Conservation (phyloP, 2,329 filamentous ascomycete genomes). For the Cladobotryum protrusum region DNA sequence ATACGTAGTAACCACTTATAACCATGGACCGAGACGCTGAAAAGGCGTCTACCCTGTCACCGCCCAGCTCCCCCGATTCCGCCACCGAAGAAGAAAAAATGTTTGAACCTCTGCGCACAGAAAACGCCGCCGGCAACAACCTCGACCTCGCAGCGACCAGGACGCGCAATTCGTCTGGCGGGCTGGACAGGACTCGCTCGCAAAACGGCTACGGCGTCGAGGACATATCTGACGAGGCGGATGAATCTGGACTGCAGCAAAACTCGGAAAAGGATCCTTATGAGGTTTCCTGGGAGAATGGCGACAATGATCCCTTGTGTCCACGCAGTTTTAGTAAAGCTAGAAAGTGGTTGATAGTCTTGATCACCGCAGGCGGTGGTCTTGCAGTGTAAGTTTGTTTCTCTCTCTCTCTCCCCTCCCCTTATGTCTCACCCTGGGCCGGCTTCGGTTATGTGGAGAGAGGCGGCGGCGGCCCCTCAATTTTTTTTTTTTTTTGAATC, state of each 20-base stretch:
- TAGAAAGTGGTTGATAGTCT: slow-evolving; percentile 75
- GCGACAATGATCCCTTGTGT: slow-evolving; percentile 64
- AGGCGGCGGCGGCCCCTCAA: too few species aligned
- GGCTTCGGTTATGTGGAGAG: too few species aligned
- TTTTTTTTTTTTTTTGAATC: too few species aligned
- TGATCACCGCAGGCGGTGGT: slow-evolving; percentile 66
- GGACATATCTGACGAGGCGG: slow-evolving; percentile 19
- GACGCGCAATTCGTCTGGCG: neutral
- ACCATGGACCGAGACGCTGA: slow-evolving; percentile 5
- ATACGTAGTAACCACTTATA: too few species aligned
- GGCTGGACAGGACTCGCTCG: slow-evolving; percentile 23
- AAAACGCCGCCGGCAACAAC: neutral
- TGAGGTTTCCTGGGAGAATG: slow-evolving; percentile 48
- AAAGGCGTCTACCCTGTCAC: slow-evolving; percentile 6
- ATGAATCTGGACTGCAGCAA: slow-evolving; percentile 3
- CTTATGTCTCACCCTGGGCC: too few species aligned
- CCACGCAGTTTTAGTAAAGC: slow-evolving; percentile 60
- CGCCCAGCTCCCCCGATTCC: neutral
- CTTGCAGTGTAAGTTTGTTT: slow-evolving; percentile 68
- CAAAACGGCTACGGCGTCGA: slow-evolving; percentile 41
- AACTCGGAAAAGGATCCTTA: slow-evolving; percentile 42
- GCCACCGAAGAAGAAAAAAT: neutral
- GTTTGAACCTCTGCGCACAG: neutral
- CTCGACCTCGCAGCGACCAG: neutral
- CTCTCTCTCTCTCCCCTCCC: slow-evolving; percentile 1